Evolutionary conservation across 78 protist species (phyloP), one percentile per base, ranked within the genome.

Genomic region (Bigelowiella natans): DNA sequence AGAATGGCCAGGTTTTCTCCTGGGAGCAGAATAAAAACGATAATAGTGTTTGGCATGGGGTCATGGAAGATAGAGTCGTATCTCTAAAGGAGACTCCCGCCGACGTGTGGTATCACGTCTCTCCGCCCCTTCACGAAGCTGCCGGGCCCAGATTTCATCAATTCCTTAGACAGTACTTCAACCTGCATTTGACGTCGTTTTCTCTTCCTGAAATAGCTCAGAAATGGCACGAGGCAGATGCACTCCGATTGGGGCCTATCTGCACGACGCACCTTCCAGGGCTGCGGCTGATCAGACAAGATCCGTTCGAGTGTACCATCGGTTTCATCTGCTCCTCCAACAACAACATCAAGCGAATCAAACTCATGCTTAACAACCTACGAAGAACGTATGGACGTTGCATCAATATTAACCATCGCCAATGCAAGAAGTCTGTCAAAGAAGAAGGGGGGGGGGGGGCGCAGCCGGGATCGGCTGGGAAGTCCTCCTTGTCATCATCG

Each of bases 271-370:
- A n/a, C n/a, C n/a, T n/a, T n/a, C n/a, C n/a, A n/a, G n/a, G n/a
- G n/a, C n/a, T n/a, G n/a, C n/a, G n/a, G n/a, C n/a, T n/a, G n/a
- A n/a, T n/a, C n/a, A n/a, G n/a, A n/a, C n/a, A n/a, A n/a, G 93
- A 89, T 1, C 97, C 98, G 1, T 36, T 90, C 2, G 98, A 95
- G 91, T 93, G 95, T 86, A 91, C 95, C 88, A 92, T 97, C 83
- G 90, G 95, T 28, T 97, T 97, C 94, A 95, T 97, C 85, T 95
- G 97, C 93, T 93, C 97, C 38, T 94, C 94, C 36, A 95, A 95
- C 93, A 97, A 97, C 92, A 94, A 97, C 92, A 94, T 97, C 73
- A 51, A 51, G 73, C 73, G 73, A 51, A 51, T 51, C 18, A 51
- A 51, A 18, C 73, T 51, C 18, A 51, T 51, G 73, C 73, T 51